Conservation (phyloP, 139 green algal genomes). For the Closterium sp. region DNA sequence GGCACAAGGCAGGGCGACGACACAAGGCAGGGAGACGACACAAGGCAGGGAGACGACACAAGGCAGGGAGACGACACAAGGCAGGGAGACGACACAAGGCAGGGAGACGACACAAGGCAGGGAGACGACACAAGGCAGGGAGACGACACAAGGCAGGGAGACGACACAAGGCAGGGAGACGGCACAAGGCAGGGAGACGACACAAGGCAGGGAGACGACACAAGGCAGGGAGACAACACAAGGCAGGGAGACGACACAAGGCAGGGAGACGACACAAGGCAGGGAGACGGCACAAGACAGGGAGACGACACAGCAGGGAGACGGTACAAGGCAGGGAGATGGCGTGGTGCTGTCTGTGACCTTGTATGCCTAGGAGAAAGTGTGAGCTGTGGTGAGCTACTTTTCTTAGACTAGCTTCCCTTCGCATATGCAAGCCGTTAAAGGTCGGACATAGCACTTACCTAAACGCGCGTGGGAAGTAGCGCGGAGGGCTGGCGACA, state of each 20-base stretch:
- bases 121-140: background rate
- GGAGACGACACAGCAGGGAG: no score
- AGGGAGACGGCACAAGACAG: no score
- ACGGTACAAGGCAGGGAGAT: background rate
- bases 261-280: background rate
- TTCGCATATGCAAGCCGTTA: no score
- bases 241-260: background rate
- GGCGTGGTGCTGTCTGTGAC: no score
- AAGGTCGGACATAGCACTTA: background rate
- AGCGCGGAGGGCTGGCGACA: background rate
- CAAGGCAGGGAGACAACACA: background rate
- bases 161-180: no score
- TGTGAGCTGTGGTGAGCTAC: background rate
- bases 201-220: background rate
- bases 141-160: background rate
- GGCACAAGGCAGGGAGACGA: no score
- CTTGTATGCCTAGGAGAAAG: background rate
- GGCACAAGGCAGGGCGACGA: background rate
- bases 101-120: no score
- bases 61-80: no score
- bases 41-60: no score
- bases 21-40: no score
- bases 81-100: background rate
- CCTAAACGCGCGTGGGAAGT: background rate
- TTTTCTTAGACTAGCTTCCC: no score